phyloP scores from a whole-genome alignment of 805 yeast species.

The Scheffersomyces coipomensis region DNA sequence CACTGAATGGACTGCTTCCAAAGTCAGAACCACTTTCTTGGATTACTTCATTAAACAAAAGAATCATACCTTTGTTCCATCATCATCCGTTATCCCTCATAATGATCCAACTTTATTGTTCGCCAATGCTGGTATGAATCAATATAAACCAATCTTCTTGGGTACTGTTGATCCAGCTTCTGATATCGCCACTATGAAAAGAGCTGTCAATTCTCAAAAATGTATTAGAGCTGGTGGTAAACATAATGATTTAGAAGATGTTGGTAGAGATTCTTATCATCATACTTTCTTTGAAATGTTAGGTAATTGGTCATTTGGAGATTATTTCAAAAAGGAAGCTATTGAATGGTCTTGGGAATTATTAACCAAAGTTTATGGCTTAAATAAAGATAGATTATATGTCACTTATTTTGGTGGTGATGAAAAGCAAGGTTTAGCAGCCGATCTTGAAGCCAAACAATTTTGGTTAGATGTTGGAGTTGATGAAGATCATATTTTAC shows the following conservation, averaged over 20 bases:
- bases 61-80: constrained; percentile 80
- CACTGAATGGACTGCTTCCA: constrained; percentile 39
- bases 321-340: constrained; percentile 95
- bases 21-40: constrained; percentile 82
- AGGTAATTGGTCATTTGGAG: constrained; percentile 99
- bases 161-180: constrained; percentile 97
- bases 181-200: constrained; percentile 76
- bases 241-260: constrained; percentile 97
- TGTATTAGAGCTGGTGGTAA: constrained; percentile 99
- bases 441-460: constrained; percentile 91
- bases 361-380: constrained; percentile 79
- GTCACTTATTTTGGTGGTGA: constrained; percentile 98
- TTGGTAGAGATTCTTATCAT: constrained; percentile 96
- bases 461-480: constrained; percentile 88
- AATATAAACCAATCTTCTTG: constrained; percentile 93
- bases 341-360: constrained; percentile 87
- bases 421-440: constrained; percentile 72
- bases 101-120: constrained; percentile 96
- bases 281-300: constrained; percentile 99
- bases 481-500: constrained; percentile 85
- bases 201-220: constrained; percentile 95
- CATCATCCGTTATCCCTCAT: constrained; percentile 94
- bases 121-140: constrained; percentile 99
- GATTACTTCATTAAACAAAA: constrained; percentile 66
- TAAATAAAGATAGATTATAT: constrained; percentile 76